Conservation (phyloP, 2,329 filamentous ascomycete genomes). For the Colletotrichum graminicola region DNA sequence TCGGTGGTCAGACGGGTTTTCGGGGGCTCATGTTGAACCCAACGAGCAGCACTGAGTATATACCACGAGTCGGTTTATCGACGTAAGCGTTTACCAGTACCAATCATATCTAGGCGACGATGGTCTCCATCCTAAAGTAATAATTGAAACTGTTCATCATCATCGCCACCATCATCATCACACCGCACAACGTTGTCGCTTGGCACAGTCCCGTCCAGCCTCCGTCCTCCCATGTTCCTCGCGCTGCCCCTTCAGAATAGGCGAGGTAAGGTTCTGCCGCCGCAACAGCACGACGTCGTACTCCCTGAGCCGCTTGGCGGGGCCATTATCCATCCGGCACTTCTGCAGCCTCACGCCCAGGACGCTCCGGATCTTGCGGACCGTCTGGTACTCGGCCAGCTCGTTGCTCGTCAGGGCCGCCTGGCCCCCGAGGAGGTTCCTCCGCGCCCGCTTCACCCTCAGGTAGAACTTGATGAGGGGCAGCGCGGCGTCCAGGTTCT, state of each 20-base stretch:
- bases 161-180: neutral
- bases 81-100: neutral
- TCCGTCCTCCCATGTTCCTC: neutral
- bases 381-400: constrained; percentile 14
- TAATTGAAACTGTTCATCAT: neutral
- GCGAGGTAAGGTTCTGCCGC: constrained; percentile 2
- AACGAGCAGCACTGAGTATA: neutral
- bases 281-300: constrained; percentile 10
- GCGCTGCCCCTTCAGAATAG: neutral
- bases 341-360: constrained; percentile 10
- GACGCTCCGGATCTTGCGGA: constrained; percentile 12
- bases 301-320: neutral
- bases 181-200: neutral
- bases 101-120: neutral
- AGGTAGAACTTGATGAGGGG: constrained; percentile 17
- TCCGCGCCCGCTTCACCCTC: constrained; percentile 10
- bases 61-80: neutral
- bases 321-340: neutral
- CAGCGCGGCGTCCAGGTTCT: neutral
- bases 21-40: neutral
- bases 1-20: neutral
- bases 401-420: constrained; percentile 6
- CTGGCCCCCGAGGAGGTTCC: constrained; percentile 13
- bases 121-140: neutral
- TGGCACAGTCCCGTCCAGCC: neutral